phyloP scores from a whole-genome alignment of 1,284 basidiomycete species.

The Fomitiporia mediterranea region DNA sequence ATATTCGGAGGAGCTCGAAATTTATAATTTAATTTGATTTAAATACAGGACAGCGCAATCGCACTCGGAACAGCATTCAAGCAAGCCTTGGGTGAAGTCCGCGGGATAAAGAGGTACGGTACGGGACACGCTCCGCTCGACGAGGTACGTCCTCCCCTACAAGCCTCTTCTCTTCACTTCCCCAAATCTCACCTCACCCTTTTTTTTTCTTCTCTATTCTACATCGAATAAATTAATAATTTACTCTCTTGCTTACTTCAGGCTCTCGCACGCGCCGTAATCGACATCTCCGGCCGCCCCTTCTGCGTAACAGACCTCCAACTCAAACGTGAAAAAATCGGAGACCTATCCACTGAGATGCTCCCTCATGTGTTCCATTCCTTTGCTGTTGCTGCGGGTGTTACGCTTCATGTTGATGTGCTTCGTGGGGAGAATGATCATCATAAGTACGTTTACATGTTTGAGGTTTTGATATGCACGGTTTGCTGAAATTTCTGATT shows the following conservation, averaged over 20 bases:
- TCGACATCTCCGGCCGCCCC: conserved; percentile 96
- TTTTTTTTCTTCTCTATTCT: neutral
- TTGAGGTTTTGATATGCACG: conserved; percentile 8
- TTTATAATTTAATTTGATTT: conserved; percentile 18
- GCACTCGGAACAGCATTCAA: conserved; percentile 95
- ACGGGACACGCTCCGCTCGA: conserved; percentile 97
- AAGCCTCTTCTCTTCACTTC: conserved; percentile 3
- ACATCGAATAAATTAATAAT: too few species aligned
- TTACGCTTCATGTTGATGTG: conserved; percentile 90
- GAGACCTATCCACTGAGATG: conserved; percentile 97
- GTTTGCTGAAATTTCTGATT: conserved; percentile 1
- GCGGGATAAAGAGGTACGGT: conserved; percentile 93
- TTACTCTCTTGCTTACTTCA: conserved; percentile 30
- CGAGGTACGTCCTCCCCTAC: conserved; percentile 56
- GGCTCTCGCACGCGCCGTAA: conserved; percentile 92
- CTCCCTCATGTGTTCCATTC: conserved; percentile 93
- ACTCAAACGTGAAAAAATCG: conserved; percentile 93
- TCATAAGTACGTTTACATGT: conserved; percentile 66
- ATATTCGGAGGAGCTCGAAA: too few species aligned
- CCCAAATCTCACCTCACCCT: neutral
- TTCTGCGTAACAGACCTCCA: conserved; percentile 92
- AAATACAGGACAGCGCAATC: conserved; percentile 86
- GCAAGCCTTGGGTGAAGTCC: conserved; percentile 90
- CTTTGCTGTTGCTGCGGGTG: conserved; percentile 88
- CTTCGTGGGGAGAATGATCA: conserved; percentile 97